These are phyloP conservation scores for Coemansia javaensis DNA, from an alignment of 192 early-diverging fungal genomes.

Conservation along the genomic window DNA sequence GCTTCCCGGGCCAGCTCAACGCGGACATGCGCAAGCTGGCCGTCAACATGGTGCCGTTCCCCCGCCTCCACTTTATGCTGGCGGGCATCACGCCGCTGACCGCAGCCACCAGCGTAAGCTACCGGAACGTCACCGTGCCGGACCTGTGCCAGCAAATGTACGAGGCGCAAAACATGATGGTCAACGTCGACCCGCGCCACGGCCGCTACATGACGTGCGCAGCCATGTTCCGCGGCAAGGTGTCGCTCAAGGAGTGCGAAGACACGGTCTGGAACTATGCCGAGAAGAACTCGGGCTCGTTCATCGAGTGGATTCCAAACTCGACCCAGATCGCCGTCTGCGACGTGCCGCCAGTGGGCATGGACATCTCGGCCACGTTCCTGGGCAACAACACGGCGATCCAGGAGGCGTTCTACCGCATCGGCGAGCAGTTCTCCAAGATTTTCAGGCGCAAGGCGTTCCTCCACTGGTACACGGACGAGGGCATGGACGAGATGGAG, in stretches of 20 bases:
- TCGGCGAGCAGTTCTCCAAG: constrained; percentile 73
- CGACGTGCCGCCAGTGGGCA: constrained; percentile 70
- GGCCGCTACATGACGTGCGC: constrained; percentile 83
- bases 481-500: constrained; percentile 86
- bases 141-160: constrained; percentile 87
- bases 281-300: constrained; percentile 94
- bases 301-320: constrained; percentile 99
- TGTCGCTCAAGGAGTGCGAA: constrained; percentile 96
- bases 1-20: constrained; percentile 98
- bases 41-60: constrained; percentile 89
- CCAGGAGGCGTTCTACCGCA: constrained; percentile 80
- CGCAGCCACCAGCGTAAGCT: constrained; percentile 63
- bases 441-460: constrained; percentile 85
- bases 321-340: constrained; percentile 86
- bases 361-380: constrained; percentile 78
- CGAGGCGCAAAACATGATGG: constrained; percentile 99
- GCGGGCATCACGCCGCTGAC: constrained; percentile 82
- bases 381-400: constrained; percentile 81
- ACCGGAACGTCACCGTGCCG: constrained; percentile 70
- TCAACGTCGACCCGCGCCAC: constrained; percentile 91
- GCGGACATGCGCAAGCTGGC: constrained; percentile 79
- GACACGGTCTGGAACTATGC: constrained; percentile 95
- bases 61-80: constrained; percentile 92
- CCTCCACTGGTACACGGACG: constrained; percentile 85
- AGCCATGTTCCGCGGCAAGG: constrained; percentile 92